Evolutionary conservation across 2,329 filamentous ascomycete species (phyloP), one percentile per base, ranked within the genome.

Genomic region (Calonectria henricotiae): DNA sequence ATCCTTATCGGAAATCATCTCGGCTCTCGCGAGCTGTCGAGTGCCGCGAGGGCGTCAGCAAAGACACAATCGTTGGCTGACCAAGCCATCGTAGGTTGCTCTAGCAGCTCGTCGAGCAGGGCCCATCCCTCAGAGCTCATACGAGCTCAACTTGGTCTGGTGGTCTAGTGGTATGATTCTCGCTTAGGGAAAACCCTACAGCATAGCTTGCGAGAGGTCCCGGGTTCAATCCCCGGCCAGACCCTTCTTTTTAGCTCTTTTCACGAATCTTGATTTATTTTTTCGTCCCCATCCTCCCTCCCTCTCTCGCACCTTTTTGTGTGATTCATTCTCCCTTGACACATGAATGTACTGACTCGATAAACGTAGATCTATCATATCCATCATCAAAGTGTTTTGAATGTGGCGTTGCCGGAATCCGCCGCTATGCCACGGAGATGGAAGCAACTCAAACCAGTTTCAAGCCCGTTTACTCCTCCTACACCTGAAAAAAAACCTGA

Each of bases 91-190:
- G 43, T 46, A 9, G 15, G 43, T 9, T 11, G n/a, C n/a, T 4
- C 43, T 23, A 11, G 43, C 5, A 23, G n/a, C 43, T 46, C 20
- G 15, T 23, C n/a, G 27, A 30, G 27, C 27, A 30, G 4, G 4
- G 20, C 8, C 8, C 43, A 20, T 46, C 43, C n/a, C n/a, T 1
- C 8, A 46, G 20, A 20, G 51, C 6, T 37, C 20, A 58, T 58
- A 12, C 5, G 13, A 58, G 35, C 51, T 39, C 37, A 23, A 4
- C 13, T n/a, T n/a, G 84, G 83, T 84, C 83, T 84, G 83, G 81
- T 89, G 87, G 88, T 89, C 88, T 90, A 89, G 89, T 87, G 89
- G 89, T 90, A 91, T 90, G 88, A 90, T 91, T 90, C 89, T 89
- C 88, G 89, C 89, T 90, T 90, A 91, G 89, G 89, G 89, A 80